These are phyloP conservation scores for Astragalus membranaceus DNA, from an alignment of 306 rosid genomes.

Conservation along the genomic window DNA sequence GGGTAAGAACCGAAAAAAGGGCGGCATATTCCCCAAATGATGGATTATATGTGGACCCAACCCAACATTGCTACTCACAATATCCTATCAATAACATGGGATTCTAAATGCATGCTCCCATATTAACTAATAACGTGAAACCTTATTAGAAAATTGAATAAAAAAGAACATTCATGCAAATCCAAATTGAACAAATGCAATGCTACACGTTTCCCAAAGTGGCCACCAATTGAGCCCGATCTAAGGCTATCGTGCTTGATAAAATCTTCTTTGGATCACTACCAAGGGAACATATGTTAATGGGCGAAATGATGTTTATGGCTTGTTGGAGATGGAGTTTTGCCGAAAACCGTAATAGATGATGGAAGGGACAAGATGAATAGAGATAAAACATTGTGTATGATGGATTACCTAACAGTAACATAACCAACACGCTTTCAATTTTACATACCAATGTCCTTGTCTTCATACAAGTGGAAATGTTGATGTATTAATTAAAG, in stretches of 20 bases:
- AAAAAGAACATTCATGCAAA: conserved; percentile 26
- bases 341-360: conserved; percentile 31
- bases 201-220: conserved; percentile 20
- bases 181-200: conserved; percentile 20
- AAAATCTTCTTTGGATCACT: conserved; percentile 4
- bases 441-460: conserved; percentile 31
- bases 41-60: conserved; percentile 16
- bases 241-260: conserved; percentile 11
- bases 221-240: conserved; percentile 4
- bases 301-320: conserved; percentile 35
- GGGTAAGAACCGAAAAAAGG: neutral
- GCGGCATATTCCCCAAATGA: conserved; percentile 17
- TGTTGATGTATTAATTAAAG: conserved; percentile 6
- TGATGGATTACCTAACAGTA: conserved; percentile 38
- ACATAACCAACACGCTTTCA: conserved; percentile 27
- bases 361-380: conserved; percentile 36
- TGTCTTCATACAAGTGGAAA: conserved; percentile 47
- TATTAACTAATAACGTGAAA: neutral
- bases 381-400: conserved; percentile 23
- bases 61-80: conserved; percentile 8
- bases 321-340: conserved; percentile 61
- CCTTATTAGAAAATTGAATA: neutral
- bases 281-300: conserved; percentile 25
- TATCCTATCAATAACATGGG: conserved; percentile 48
- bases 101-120: conserved; percentile 32